These are phyloP conservation scores for Ophiocordyceps camponoti-saundersi DNA, from an alignment of 2,329 filamentous ascomycete genomes.

Conservation along the genomic window DNA sequence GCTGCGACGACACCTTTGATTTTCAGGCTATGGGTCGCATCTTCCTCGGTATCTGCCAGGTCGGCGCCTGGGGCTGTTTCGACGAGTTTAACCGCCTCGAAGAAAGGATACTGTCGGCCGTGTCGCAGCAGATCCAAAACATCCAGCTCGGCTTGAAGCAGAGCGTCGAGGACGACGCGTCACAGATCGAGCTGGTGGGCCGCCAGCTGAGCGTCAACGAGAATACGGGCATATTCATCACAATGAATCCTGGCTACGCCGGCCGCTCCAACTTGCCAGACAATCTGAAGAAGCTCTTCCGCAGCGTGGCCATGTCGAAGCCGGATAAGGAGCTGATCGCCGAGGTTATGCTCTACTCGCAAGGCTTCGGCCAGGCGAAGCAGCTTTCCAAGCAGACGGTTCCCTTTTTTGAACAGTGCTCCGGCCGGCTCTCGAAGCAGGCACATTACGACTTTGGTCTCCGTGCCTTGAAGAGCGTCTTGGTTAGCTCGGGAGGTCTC, in stretches of 20 bases:
- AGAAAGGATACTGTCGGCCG: slow-evolving; percentile 90
- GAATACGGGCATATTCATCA: slow-evolving; percentile 98
- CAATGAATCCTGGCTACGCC: slow-evolving; percentile 98
- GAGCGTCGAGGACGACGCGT: slow-evolving; percentile 60
- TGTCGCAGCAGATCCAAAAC: slow-evolving; percentile 98
- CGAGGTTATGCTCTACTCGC: slow-evolving; percentile 99
- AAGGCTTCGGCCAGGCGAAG: slow-evolving; percentile 96
- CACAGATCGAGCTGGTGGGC: slow-evolving; percentile 87
- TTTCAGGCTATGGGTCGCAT: slow-evolving; percentile 99
- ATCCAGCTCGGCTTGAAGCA: slow-evolving; percentile 93
- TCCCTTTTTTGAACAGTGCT: slow-evolving; percentile 92
- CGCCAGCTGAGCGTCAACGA: slow-evolving; percentile 77
- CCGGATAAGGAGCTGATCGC: slow-evolving; percentile 98
- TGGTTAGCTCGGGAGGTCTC: slow-evolving; percentile 91
- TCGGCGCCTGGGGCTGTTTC: slow-evolving; percentile 98
- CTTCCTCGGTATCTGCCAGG: slow-evolving; percentile 96
- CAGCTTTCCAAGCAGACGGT: slow-evolving; percentile 87
- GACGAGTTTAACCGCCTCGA: slow-evolving; percentile 99
- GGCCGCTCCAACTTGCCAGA: slow-evolving; percentile 95
- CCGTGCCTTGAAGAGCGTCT: slow-evolving; percentile 92
- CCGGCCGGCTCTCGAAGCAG: slow-evolving; percentile 72
- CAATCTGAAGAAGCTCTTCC: slow-evolving; percentile 98
- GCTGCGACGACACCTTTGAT: slow-evolving; percentile 98
- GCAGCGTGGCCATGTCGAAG: slow-evolving; percentile 98
- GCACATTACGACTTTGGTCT: slow-evolving; percentile 98